Conservation (phyloP, 768 basidiomycete species). For the Scleroderma citrinum region DNA sequence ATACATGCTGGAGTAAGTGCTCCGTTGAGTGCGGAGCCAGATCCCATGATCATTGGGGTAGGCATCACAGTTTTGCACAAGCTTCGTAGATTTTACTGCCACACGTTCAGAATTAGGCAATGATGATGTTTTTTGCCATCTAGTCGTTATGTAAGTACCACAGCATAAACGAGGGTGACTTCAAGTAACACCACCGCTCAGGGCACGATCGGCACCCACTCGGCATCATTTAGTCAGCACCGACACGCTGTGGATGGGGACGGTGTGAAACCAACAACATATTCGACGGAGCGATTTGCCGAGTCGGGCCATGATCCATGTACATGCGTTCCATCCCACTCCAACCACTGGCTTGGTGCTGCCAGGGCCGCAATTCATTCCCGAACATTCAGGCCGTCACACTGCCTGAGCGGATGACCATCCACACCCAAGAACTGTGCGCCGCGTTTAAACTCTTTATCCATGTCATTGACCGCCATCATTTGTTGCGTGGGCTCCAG, state of each 20-base stretch:
- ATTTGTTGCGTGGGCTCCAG: slow-evolving; percentile 8
- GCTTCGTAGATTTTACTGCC: slow-evolving; percentile 12
- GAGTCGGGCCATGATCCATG: not conserved
- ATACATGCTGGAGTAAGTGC: slow-evolving; percentile 12
- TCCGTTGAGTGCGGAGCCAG: slow-evolving; percentile 21
- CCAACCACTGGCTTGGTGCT: not conserved
- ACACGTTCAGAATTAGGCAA: not conserved
- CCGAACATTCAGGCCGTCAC: not conserved
- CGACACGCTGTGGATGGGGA: slow-evolving; percentile 5
- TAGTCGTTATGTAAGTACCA: not conserved
- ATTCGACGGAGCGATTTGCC: slow-evolving; percentile 18
- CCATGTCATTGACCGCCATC: slow-evolving; percentile 11
- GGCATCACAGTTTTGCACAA: not conserved
- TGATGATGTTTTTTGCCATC: not conserved
- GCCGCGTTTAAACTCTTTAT: slow-evolving; percentile 1
- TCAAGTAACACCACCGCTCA: not conserved
- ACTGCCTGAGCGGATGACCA: not conserved
- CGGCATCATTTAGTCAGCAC: not conserved
- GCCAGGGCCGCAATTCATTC: not conserved
- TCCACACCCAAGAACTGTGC: not conserved
- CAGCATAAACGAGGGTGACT: not conserved
- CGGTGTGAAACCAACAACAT: slow-evolving; percentile 23
- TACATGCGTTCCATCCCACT: not conserved
- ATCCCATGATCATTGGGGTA: not conserved
- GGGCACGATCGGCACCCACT: not conserved